Evolutionary conservation across 225 moss, liverwort and hornwort genomes (phyloP).

Genomic region (Ulota crispa): DNA sequence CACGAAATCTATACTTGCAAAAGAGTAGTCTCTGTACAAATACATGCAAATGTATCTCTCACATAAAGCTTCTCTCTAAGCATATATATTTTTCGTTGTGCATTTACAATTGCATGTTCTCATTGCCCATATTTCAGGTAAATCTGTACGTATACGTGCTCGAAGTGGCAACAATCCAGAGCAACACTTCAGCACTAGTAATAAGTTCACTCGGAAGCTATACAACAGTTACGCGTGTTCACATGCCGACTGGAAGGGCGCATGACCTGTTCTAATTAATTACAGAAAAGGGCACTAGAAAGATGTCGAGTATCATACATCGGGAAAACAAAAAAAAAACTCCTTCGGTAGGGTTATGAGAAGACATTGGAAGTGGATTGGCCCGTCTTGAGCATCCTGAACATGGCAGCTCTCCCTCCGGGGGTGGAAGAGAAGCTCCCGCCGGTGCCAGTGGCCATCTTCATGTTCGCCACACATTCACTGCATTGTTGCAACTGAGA

Average conservation of each 20-base stretch:
- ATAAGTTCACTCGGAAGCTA: conserved; percentile 33
- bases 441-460: conserved; percentile 53
- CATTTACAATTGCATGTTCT: background rate
- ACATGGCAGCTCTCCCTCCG: conserved; percentile 39
- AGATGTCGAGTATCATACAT: conserved; percentile 27
- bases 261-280: conserved; percentile 21
- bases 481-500: conserved; percentile 28
- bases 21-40: background rate
- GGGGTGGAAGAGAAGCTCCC: conserved; percentile 34
- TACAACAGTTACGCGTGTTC: conserved; percentile 24
- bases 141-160: conserved; percentile 58
- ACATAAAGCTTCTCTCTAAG: background rate
- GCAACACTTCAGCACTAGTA: conserved; percentile 40
- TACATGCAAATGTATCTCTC: background rate
- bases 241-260: conserved; percentile 3
- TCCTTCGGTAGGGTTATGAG: conserved; percentile 7
- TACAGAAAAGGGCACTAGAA: conserved; percentile 13
- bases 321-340: background rate
- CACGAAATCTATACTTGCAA: background rate
- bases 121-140: conserved; percentile 40
- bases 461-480: conserved; percentile 39
- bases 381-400: conserved; percentile 48
- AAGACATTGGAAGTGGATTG: conserved; percentile 36
- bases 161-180: conserved; percentile 47
- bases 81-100: background rate